Conservation (phyloP, 2,329 filamentous ascomycete genomes). For the Leptographium lundbergii region DNA sequence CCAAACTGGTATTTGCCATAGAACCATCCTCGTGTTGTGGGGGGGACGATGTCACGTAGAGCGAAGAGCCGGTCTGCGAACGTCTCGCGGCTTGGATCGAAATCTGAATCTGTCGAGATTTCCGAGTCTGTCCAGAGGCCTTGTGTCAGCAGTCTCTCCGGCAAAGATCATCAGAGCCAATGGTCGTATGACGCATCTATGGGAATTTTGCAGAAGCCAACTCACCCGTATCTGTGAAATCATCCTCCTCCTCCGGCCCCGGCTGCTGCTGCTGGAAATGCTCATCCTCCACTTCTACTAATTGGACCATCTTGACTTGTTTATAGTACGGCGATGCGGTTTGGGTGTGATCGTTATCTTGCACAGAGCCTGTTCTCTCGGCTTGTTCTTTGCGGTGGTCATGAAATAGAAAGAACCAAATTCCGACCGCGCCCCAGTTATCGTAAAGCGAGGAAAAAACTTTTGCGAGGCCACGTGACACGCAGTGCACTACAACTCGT, state of each 20-base stretch:
- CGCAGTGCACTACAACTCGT: background rate
- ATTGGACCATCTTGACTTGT: conserved; percentile 63
- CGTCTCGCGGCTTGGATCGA: conserved; percentile 44
- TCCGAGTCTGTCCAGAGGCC: conserved; percentile 49
- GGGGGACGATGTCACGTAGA: conserved; percentile 64
- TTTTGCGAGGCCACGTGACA: background rate
- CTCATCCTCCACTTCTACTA: conserved; percentile 94
- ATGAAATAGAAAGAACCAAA: background rate
- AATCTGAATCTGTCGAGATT: conserved; percentile 70
- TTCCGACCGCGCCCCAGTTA: background rate
- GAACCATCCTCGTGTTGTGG: conserved; percentile 57
- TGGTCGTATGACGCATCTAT: background rate
- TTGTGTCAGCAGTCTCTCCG: background rate
- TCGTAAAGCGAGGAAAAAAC: background rate
- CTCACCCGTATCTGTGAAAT: conserved; percentile 86
- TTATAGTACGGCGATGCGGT: background rate
- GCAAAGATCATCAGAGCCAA: background rate
- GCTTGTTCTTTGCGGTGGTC: background rate
- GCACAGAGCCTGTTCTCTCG: background rate
- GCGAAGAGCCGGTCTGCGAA: conserved; percentile 59
- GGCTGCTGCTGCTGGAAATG: conserved; percentile 67
- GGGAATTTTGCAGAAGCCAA: no score
- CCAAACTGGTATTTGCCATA: conserved; percentile 44
- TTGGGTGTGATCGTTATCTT: background rate
- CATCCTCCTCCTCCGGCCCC: conserved; percentile 67